These are phyloP conservation scores for Botrytis byssoidea DNA, from an alignment of 2,329 filamentous ascomycete genomes.

Conservation along the genomic window DNA sequence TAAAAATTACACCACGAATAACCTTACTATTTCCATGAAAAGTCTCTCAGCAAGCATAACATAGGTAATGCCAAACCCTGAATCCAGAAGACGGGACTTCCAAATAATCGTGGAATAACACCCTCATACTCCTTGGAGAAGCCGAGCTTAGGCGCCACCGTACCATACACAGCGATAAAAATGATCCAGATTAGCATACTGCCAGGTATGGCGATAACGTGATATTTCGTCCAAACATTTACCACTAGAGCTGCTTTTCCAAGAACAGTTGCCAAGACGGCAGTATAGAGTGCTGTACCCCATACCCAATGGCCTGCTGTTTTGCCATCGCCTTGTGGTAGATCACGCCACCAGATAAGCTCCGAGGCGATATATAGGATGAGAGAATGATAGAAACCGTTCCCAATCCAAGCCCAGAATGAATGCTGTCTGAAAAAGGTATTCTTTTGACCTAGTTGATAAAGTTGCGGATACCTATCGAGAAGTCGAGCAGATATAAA, in stretches of 20 bases:
- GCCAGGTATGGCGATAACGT: constrained; percentile 90
- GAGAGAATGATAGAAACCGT: constrained; percentile 93
- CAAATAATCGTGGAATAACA: constrained; percentile 76
- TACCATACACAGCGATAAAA: constrained; percentile 85
- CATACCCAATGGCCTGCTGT: constrained; percentile 95
- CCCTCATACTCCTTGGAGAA: constrained; percentile 85
- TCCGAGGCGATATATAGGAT: constrained; percentile 85
- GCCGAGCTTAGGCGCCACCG: constrained; percentile 75
- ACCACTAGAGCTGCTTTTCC: constrained; percentile 93
- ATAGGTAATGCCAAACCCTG: constrained; percentile 79
- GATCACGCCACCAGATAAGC: constrained; percentile 78
- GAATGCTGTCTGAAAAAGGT: constrained; percentile 91
- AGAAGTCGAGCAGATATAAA: constrained; percentile 92
- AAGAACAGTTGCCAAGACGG: constrained; percentile 88
- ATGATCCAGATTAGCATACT: constrained; percentile 89
- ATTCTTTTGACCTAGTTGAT: constrained; percentile 88
- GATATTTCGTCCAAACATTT: constrained; percentile 99
- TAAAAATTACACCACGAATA: not conserved
- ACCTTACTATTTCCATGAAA: constrained; percentile 85
- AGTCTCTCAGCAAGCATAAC: constrained; percentile 82
- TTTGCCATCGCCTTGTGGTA: constrained; percentile 74
- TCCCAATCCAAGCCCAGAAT: constrained; percentile 89
- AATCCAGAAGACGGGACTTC: constrained; percentile 84
- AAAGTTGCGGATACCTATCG: constrained; percentile 94
- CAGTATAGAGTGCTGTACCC: constrained; percentile 92